phyloP scores from a whole-genome alignment of 306 rosid genomes.

The Leucaena leucocephala region DNA sequence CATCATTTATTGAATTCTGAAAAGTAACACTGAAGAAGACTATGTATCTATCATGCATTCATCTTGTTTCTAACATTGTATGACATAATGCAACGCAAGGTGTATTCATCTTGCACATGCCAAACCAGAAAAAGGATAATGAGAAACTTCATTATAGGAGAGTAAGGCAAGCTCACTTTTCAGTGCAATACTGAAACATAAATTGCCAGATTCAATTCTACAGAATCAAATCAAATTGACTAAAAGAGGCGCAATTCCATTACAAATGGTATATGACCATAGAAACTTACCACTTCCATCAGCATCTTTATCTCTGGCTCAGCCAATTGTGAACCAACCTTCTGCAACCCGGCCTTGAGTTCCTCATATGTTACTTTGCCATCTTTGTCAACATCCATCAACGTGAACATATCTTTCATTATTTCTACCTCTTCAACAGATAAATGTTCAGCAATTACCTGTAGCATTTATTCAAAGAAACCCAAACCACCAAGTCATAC shows the following conservation, averaged over 20 bases:
- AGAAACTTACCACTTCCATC: slow-evolving; percentile 91
- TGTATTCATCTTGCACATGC: slow-evolving; percentile 5
- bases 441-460: slow-evolving; percentile 98
- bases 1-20: not conserved
- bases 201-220: slow-evolving; percentile 22
- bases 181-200: slow-evolving; percentile 15
- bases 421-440: slow-evolving; percentile 97
- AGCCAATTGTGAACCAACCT: slow-evolving; percentile 96
- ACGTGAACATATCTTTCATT: slow-evolving; percentile 91
- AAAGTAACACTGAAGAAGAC: not conserved
- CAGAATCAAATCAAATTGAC: slow-evolving; percentile 17
- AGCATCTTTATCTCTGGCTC: slow-evolving; percentile 98
- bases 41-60: not conserved
- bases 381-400: slow-evolving; percentile 95
- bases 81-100: not conserved
- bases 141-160: slow-evolving; percentile 23
- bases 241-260: slow-evolving; percentile 6
- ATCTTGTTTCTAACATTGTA: slow-evolving; percentile 3
- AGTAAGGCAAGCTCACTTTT: not conserved
- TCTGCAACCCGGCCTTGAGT: slow-evolving; percentile 80
- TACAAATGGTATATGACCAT: slow-evolving; percentile 8
- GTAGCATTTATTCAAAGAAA: slow-evolving; percentile 40
- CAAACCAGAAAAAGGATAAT: slow-evolving; percentile 1
- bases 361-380: slow-evolving; percentile 90
- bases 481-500: slow-evolving; percentile 28